Evolutionary conservation across 129 eudicot genomes (phyloP).

Genomic region (Deinandra increscens): DNA sequence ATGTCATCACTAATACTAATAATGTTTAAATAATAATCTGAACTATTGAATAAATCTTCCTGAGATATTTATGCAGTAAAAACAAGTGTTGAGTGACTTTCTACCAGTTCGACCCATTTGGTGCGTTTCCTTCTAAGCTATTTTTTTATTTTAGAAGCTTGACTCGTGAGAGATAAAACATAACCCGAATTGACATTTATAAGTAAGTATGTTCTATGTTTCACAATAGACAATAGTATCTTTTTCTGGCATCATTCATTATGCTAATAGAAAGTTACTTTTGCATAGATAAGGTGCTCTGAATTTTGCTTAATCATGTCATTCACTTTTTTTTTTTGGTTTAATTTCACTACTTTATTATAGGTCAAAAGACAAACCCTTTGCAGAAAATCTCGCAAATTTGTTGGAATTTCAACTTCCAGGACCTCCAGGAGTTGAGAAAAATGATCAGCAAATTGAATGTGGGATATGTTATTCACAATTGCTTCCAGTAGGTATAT

Average conservation of each 20-base stretch:
- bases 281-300: not conserved
- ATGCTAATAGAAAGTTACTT: slow-evolving; percentile 5
- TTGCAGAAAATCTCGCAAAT: slow-evolving; percentile 58
- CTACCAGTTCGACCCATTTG: not conserved
- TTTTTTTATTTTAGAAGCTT: not conserved
- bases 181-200: not conserved
- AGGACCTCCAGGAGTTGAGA: slow-evolving; percentile 43
- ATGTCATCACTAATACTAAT: not conserved
- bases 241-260: slow-evolving; percentile 5
- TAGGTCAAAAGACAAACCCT: slow-evolving; percentile 55
- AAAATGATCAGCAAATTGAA: slow-evolving; percentile 55
- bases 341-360: not conserved
- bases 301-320: not conserved
- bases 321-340: not conserved
- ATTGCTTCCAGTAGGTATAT: slow-evolving; percentile 65
- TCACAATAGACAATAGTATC: not conserved
- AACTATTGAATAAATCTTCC: not conserved
- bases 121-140: not conserved
- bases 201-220: not conserved
- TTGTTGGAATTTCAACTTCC: slow-evolving; percentile 57
- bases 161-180: not conserved
- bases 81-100: not conserved
- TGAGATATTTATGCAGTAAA: not conserved
- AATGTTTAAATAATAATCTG: not conserved
- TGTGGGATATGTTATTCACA: slow-evolving; percentile 86